phyloP scores from a whole-genome alignment of 1,284 basidiomycete genomes.

The Puccinia hordei region DNA sequence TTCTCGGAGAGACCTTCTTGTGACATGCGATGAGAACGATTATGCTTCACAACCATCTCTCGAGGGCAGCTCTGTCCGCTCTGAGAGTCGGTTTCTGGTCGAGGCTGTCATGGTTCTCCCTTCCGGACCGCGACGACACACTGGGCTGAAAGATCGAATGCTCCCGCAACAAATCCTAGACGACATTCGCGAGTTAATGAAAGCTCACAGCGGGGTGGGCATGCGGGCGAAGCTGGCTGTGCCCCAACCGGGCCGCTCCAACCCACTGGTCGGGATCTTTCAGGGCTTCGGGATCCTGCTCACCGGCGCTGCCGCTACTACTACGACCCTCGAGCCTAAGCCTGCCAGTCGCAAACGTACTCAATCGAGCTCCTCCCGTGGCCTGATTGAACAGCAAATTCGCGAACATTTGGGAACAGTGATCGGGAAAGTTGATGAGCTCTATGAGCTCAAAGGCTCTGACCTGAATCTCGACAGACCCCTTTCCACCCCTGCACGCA shows the following conservation, averaged over 20 bases:
- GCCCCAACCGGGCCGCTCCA: not conserved
- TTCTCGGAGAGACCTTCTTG: constrained; percentile 3
- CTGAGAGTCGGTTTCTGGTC: constrained; percentile 9
- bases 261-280: not conserved
- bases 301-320: not conserved
- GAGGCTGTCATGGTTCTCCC: constrained; percentile 37
- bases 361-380: not conserved
- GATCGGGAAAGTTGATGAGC: constrained; percentile 10
- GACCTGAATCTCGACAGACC: not conserved
- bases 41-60: not conserved
- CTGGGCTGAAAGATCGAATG: constrained; percentile 28
- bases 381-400: constrained; percentile 9
- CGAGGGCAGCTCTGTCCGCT: not conserved
- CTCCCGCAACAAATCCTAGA: constrained; percentile 8
- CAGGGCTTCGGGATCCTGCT: constrained; percentile 31
- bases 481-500: not conserved
- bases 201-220: constrained; percentile 29
- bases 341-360: not conserved
- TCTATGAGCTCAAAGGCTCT: constrained; percentile 1
- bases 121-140: not conserved
- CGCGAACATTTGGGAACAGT: not conserved
- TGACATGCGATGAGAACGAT: constrained; percentile 9
- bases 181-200: constrained; percentile 18
- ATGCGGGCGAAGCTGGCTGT: constrained; percentile 4
- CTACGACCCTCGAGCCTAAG: not conserved